Evolutionary conservation across 106 monocot species (phyloP).

Genomic region (Allium fistulosum): DNA sequence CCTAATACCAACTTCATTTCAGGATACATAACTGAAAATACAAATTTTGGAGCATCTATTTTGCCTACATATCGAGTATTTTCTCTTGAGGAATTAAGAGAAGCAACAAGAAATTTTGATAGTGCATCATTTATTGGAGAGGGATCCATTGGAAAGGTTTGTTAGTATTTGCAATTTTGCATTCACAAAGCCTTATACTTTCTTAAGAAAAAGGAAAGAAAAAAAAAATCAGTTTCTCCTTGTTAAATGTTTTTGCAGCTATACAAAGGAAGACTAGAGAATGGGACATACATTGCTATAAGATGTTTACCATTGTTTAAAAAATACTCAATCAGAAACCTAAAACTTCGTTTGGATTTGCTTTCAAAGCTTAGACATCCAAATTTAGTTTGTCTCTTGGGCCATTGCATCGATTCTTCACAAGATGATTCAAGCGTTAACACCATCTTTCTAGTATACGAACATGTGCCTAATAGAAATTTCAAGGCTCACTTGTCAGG

Average conservation of each 20-base stretch:
- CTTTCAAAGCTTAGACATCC: slow-evolving; percentile 97
- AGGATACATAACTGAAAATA: slow-evolving; percentile 76
- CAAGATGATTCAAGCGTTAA: slow-evolving; percentile 59
- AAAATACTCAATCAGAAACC: slow-evolving; percentile 74
- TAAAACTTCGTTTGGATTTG: slow-evolving; percentile 85
- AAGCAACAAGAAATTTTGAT: slow-evolving; percentile 78
- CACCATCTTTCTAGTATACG: slow-evolving; percentile 83
- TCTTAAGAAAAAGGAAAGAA: not conserved
- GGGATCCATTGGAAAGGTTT: slow-evolving; percentile 81
- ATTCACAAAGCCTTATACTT: not conserved
- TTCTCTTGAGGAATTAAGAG: slow-evolving; percentile 71
- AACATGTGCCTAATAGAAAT: slow-evolving; percentile 68
- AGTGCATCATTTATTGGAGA: slow-evolving; percentile 62
- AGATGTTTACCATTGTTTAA: slow-evolving; percentile 81
- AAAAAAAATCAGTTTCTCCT: slow-evolving; percentile 1
- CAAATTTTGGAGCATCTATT: slow-evolving; percentile 61
- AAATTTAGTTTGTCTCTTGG: slow-evolving; percentile 86
- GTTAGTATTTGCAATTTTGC: not conserved
- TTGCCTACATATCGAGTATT: slow-evolving; percentile 63
- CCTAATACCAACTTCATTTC: slow-evolving; percentile 4
- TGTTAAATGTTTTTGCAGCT: slow-evolving; percentile 41
- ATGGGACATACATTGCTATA: slow-evolving; percentile 74
- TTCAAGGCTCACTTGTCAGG: slow-evolving; percentile 65
- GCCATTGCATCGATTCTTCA: slow-evolving; percentile 75
- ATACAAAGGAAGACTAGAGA: slow-evolving; percentile 88